These are phyloP conservation scores for Ascochyta viciae-villosae DNA, from an alignment of 2,329 filamentous ascomycete species.

Conservation along the genomic window DNA sequence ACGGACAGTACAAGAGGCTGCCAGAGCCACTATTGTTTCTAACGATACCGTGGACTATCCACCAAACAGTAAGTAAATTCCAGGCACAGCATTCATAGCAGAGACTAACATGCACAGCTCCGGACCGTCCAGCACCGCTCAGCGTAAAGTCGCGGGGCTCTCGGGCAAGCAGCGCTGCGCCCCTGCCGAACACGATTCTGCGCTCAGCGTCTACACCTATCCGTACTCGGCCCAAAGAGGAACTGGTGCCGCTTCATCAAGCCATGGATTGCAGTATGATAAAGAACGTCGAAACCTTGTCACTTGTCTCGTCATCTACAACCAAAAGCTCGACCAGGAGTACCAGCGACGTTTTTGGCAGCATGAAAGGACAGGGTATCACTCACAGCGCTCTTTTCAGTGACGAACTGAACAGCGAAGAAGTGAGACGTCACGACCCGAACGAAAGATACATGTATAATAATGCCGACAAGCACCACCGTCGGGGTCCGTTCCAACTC, in stretches of 20 bases:
- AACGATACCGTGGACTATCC: background rate
- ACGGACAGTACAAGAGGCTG: conserved; percentile 1
- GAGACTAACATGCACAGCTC: conserved; percentile 18
- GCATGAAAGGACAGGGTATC: background rate
- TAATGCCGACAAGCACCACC: background rate
- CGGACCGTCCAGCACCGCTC: conserved; percentile 38
- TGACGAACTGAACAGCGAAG: background rate
- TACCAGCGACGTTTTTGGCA: conserved; percentile 10
- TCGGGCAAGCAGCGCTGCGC: conserved; percentile 2
- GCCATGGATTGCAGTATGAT: background rate
- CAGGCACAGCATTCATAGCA: too few relatives aligned
- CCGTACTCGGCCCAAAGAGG: background rate
- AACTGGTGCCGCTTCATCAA: background rate
- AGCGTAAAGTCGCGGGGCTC: conserved; percentile 24
- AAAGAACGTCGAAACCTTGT: background rate
- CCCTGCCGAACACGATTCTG: background rate
- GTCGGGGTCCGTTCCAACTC: conserved; percentile 5
- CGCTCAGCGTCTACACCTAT: conserved; percentile 24
- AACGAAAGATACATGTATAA: background rate
- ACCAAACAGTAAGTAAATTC: conserved; percentile 9
- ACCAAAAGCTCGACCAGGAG: background rate
- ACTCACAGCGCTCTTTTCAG: background rate
- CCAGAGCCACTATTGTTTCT: background rate
- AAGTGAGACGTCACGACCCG: background rate
- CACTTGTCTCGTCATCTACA: background rate